Percentiles rank a stretch among this genome's conserved stretches.
phyloP scores from a whole-genome alignment of 495 filamentous ascomycete genomes.

The Aspergillus affinis region DNA sequence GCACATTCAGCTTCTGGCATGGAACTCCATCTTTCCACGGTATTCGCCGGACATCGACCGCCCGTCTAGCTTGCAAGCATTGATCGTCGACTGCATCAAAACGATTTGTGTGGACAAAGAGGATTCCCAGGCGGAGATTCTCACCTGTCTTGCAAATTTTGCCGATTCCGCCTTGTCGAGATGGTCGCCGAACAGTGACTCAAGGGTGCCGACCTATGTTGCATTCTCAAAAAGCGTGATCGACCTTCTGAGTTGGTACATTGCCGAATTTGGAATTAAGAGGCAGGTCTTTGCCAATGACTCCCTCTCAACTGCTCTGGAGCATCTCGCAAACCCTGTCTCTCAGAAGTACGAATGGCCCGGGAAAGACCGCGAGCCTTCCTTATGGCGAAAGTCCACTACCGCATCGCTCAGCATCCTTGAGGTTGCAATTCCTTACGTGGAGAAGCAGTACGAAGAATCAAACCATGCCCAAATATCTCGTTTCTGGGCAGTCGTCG shows the following conservation, averaged over 20 bases:
- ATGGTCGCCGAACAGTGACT: conserved; percentile 34
- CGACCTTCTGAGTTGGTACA: conserved; percentile 61
- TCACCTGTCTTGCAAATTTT: conserved; percentile 67
- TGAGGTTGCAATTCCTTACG: conserved; percentile 60
- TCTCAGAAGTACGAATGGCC: conserved; percentile 71
- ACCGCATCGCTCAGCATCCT: conserved; percentile 67
- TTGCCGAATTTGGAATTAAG: conserved; percentile 61
- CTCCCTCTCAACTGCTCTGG: conserved; percentile 58
- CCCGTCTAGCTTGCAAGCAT: conserved; percentile 72
- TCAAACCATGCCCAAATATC: conserved; percentile 30
- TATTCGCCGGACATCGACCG: conserved; percentile 86
- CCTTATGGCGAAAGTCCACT: conserved; percentile 79
- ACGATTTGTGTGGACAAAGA: conserved; percentile 66
- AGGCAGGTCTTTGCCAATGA: conserved; percentile 64
- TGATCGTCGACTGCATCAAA: conserved; percentile 70
- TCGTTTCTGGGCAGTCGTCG: conserved; percentile 43
- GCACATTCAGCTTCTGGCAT: conserved; percentile 59
- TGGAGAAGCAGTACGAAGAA: conserved; percentile 48
- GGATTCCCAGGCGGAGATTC: conserved; percentile 64
- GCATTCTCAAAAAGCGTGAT: conserved; percentile 81
- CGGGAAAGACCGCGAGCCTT: conserved; percentile 55
- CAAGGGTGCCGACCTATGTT: conserved; percentile 69
- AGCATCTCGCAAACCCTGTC: conserved; percentile 66
- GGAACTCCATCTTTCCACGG: conserved; percentile 67
- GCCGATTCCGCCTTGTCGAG: conserved; percentile 60